Conservation (phyloP, 768 basidiomycete genomes). For the Naganishia randhawae region DNA sequence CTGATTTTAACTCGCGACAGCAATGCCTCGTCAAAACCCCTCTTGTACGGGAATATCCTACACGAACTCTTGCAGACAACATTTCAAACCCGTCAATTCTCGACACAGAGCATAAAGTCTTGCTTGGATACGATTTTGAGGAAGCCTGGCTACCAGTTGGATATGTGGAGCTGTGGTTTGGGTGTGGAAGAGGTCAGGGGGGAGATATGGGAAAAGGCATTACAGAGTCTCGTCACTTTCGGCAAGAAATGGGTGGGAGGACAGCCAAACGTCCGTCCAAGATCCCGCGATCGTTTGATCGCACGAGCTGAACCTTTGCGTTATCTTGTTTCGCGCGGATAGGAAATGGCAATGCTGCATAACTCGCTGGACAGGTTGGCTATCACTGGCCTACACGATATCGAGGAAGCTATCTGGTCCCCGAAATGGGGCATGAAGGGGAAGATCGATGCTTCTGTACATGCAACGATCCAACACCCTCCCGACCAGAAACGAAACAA, state of each 20-base stretch:
- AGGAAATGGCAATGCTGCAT: constrained; percentile 54
- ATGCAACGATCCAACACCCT: constrained; percentile 51
- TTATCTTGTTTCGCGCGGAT: neutral
- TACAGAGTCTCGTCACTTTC: constrained; percentile 46
- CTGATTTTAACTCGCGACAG: constrained; percentile 11
- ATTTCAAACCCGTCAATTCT: constrained; percentile 53
- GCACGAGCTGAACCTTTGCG: neutral
- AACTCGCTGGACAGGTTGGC: constrained; percentile 56
- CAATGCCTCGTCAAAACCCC: constrained; percentile 40
- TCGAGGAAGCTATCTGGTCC: constrained; percentile 98
- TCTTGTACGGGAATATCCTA: constrained; percentile 85
- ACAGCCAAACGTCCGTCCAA: constrained; percentile 59
- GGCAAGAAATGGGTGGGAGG: constrained; percentile 59
- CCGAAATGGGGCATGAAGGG: constrained; percentile 92
- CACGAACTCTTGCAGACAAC: constrained; percentile 87
- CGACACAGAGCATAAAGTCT: constrained; percentile 33
- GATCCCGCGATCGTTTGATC: neutral
- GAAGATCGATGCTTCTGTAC: constrained; percentile 86
- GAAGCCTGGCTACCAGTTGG: constrained; percentile 41
- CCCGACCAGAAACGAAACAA: constrained; percentile 44
- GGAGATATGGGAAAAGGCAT: constrained; percentile 48
- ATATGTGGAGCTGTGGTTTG: constrained; percentile 49
- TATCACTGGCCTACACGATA: constrained; percentile 70
- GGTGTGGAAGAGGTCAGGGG: constrained; percentile 46
- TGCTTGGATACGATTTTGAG: constrained; percentile 41